Conservation (phyloP, 192 early-diverging fungal species). For the Podochytrium sp. region DNA sequence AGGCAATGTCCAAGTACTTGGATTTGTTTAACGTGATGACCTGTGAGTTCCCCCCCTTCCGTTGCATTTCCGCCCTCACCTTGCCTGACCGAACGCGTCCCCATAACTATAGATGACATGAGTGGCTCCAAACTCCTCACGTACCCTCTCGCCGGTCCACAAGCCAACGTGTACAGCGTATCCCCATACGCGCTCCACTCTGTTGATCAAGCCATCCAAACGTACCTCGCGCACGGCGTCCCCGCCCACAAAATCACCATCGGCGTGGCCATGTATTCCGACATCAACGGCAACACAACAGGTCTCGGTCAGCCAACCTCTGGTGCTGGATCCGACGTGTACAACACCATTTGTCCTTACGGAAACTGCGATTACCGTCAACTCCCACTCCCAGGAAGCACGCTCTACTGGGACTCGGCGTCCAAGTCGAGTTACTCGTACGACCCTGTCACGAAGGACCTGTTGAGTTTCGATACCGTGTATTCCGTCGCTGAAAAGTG, state of each 20-base stretch:
- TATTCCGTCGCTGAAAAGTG: constrained; percentile 47
- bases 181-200: constrained; percentile 59
- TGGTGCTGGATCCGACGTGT: not conserved
- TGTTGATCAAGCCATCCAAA: constrained; percentile 67
- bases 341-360: not conserved
- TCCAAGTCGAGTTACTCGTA: constrained; percentile 80
- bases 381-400: not conserved
- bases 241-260: constrained; percentile 84
- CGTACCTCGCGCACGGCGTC: constrained; percentile 74
- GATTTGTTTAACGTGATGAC: constrained; percentile 91
- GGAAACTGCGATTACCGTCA: not conserved
- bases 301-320: constrained; percentile 6
- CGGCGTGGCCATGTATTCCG: constrained; percentile 88
- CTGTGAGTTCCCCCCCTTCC: no score
- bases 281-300: constrained; percentile 82
- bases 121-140: no score
- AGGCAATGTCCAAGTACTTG: constrained; percentile 40
- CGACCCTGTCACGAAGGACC: constrained; percentile 61
- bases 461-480: constrained; percentile 81
- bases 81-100: no score
- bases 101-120: no score
- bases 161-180: constrained; percentile 76
- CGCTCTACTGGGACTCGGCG: constrained; percentile 75
- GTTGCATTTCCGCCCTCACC: no score
- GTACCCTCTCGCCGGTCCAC: constrained; percentile 82